Percentiles rank a stretch among this genome's conserved stretches.
Evolutionary conservation across 345 rosid genomes (phyloP).

Genomic region (Citrus hindsii): DNA sequence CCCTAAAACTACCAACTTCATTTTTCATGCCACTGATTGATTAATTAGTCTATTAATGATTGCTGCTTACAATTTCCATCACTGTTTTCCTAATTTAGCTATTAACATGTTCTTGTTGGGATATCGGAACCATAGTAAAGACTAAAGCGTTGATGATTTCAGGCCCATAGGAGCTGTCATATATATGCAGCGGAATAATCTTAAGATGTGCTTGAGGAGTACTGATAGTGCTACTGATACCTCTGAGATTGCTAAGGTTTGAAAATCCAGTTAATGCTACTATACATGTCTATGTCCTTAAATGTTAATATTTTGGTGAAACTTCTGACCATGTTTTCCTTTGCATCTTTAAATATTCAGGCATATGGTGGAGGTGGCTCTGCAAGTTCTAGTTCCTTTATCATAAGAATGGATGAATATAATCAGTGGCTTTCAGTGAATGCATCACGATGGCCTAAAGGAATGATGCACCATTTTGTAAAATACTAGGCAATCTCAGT

Average conservation of each 20-base stretch:
- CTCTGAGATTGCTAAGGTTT: conserved; percentile 83
- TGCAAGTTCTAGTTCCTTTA: conserved; percentile 69
- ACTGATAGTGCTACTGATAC: conserved; percentile 59
- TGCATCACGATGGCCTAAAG: conserved; percentile 18
- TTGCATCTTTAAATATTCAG: conserved; percentile 32
- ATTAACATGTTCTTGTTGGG: background rate
- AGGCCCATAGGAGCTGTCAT: conserved; percentile 90
- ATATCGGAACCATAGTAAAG: background rate
- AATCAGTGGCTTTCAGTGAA: conserved; percentile 57
- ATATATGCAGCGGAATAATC: conserved; percentile 66
- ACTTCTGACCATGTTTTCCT: background rate
- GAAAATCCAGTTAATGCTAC: conserved; percentile 6
- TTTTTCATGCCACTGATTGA: background rate
- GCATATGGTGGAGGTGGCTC: conserved; percentile 92
- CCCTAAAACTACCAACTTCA: background rate
- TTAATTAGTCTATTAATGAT: background rate
- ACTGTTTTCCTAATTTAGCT: background rate
- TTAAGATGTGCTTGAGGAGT: conserved; percentile 86
- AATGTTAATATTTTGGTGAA: background rate
- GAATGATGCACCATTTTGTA: background rate
- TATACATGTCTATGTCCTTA: background rate
- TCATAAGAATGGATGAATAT: conserved; percentile 87
- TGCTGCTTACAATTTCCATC: background rate
- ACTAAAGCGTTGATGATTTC: conserved; percentile 11
- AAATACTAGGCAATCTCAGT: background rate